Evolutionary conservation across 768 basidiomycete genomes (phyloP).

Genomic region (Amanita phalloides): DNA sequence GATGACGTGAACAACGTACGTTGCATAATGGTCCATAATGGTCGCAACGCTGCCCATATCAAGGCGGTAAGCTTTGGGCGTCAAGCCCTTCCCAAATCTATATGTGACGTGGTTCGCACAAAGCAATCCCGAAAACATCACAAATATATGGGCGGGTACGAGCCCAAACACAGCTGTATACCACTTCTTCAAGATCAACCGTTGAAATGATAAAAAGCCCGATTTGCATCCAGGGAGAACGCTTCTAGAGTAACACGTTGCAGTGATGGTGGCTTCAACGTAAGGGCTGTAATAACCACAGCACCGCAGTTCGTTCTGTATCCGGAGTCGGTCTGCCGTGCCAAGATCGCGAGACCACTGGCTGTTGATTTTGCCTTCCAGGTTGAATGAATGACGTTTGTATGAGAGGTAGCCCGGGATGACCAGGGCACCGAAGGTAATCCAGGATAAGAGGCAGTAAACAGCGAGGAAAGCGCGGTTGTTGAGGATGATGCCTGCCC

Average conservation of each 20-base stretch:
- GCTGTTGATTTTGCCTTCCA: conserved; percentile 70
- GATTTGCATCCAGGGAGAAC: conserved; percentile 67
- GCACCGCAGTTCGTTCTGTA: conserved; percentile 67
- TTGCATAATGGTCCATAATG: conserved; percentile 79
- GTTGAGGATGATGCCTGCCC: conserved; percentile 78
- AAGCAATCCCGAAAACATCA: conserved; percentile 54
- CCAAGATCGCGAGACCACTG: conserved; percentile 61
- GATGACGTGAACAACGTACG: conserved; percentile 26
- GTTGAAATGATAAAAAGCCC: conserved; percentile 47
- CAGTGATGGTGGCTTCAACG: conserved; percentile 64
- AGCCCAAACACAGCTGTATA: conserved; percentile 53
- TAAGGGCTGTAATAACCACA: conserved; percentile 78
- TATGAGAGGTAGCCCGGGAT: conserved; percentile 75
- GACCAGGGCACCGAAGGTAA: conserved; percentile 62
- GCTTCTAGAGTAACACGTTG: conserved; percentile 64
- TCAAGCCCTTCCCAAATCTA: conserved; percentile 82
- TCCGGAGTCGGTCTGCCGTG: conserved; percentile 44
- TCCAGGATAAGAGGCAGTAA: conserved; percentile 71
- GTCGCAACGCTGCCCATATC: conserved; percentile 62
- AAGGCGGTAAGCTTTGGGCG: conserved; percentile 73
- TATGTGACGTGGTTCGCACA: conserved; percentile 82
- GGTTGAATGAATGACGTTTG: conserved; percentile 42
- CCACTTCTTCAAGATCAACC: conserved; percentile 45
- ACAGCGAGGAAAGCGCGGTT: conserved; percentile 75
- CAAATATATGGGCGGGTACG: conserved; percentile 53